A percentile compares a stretch with the other conserved stretches of the same genome.
Evolutionary conservation across 371 early-diverging fungal species (phyloP).

Genomic region (Mucor velutinosus): DNA sequence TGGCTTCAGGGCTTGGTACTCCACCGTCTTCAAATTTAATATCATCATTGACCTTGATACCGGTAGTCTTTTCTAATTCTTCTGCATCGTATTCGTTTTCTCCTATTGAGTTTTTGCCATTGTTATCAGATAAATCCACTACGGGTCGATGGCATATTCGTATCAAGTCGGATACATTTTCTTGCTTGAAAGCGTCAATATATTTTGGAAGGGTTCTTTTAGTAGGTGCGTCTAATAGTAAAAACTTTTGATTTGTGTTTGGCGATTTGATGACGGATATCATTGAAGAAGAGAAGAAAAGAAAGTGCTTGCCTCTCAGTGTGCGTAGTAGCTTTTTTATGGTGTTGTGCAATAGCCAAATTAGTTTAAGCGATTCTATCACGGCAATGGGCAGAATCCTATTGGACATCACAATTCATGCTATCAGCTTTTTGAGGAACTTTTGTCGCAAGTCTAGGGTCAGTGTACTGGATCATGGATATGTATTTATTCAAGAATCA

Average conservation of each 20-base stretch:
- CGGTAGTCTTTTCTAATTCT: constrained; percentile 42
- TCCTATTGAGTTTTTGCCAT: background rate
- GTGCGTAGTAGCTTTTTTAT: background rate
- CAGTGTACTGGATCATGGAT: background rate
- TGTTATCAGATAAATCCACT: background rate
- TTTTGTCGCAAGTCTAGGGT: too few relatives aligned
- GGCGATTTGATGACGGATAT: constrained; percentile 33
- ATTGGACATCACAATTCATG: background rate
- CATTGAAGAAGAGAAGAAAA: constrained; percentile 8
- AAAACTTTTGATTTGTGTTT: constrained; percentile 40
- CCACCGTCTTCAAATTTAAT: constrained; percentile 67
- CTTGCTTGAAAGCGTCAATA: constrained; percentile 46
- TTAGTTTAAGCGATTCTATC: too few relatives aligned
- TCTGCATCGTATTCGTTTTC: constrained; percentile 54
- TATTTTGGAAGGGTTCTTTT: constrained; percentile 46
- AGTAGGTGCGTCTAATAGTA: constrained; percentile 70
- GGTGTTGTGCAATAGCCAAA: too few relatives aligned
- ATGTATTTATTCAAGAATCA: background rate
- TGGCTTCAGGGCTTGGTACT: constrained; percentile 43
- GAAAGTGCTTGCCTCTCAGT: background rate
- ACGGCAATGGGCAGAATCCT: background rate
- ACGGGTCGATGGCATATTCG: constrained; percentile 54
- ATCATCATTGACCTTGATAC: constrained; percentile 58
- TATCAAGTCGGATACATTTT: constrained; percentile 56
- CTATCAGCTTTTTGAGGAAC: too few relatives aligned